A percentile compares a stretch with the other conserved stretches of the same genome.
Evolutionary conservation across 202 grass and related monocot species (phyloP).

Genomic region (Setaria italica): DNA sequence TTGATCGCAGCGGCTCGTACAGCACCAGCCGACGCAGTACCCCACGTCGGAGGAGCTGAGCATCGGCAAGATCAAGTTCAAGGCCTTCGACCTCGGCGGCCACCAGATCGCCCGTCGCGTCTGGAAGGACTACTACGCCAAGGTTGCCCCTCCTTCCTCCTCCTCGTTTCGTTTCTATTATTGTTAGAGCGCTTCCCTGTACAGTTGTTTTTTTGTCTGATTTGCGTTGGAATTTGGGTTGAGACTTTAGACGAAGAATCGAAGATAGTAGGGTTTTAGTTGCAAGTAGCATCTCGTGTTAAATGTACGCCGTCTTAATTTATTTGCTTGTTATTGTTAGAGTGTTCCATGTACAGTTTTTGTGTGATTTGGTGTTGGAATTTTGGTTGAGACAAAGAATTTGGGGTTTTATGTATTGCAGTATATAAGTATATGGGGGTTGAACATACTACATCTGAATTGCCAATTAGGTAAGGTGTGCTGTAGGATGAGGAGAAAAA

Average conservation of each 20-base stretch:
- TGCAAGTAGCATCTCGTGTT: not conserved
- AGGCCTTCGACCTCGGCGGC: constrained; percentile 65
- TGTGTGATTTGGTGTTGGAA: constrained; percentile 16
- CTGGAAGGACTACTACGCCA: constrained; percentile 78
- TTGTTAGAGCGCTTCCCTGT: not conserved
- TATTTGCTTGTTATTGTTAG: constrained; percentile 4
- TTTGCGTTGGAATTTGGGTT: constrained; percentile 12
- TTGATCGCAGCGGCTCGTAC: constrained; percentile 57
- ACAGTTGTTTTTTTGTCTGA: constrained; percentile 1
- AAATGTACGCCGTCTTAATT: not conserved
- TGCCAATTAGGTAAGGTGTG: not conserved
- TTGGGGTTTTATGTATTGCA: constrained; percentile 14
- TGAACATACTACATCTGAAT: constrained; percentile 6
- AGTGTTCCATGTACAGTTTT: not conserved
- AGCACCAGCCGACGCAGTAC: constrained; percentile 75
- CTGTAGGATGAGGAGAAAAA: not conserved
- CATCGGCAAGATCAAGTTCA: constrained; percentile 75
- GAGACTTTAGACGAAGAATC: not conserved
- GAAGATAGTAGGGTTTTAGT: constrained; percentile 26
- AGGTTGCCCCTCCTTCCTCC: constrained; percentile 40
- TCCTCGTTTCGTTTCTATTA: not conserved
- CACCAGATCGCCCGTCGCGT: constrained; percentile 74
- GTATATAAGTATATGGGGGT: not conserved
- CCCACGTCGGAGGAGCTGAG: constrained; percentile 71
- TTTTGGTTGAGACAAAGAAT: not conserved